Evolutionary conservation across 2,329 filamentous ascomycete species (phyloP).

Genomic region (Trichoderma aggressivum): DNA sequence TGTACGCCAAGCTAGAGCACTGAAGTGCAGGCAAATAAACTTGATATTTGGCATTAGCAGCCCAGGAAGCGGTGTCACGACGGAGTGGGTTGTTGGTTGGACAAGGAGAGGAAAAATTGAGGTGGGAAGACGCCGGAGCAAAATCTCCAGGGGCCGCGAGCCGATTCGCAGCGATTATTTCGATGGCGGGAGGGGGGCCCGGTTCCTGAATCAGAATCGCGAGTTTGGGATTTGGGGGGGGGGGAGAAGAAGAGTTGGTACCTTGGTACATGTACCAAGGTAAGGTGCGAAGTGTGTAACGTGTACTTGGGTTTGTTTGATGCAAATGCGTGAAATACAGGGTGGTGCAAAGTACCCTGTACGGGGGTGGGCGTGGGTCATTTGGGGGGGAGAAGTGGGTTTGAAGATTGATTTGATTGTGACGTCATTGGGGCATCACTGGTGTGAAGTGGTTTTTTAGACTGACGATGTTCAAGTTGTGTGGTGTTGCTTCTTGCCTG

Average conservation of each 20-base stretch:
- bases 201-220: slow-evolving; percentile 11
- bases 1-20: not conserved
- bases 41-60: not conserved
- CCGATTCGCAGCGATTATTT: slow-evolving; percentile 18
- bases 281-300: not conserved
- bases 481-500: not conserved
- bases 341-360: not conserved
- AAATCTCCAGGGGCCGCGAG: slow-evolving; percentile 1
- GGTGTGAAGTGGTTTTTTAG: not conserved
- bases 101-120: not conserved
- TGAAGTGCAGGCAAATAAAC: not conserved
- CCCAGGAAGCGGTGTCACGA: not conserved
- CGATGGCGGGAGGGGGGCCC: slow-evolving; percentile 17
- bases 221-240: not conserved
- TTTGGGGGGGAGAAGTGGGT: not conserved
- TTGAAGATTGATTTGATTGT: not conserved
- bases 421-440: slow-evolving; percentile 13
- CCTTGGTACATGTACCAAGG: too few relatives aligned
- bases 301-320: not conserved
- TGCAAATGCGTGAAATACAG: not conserved
- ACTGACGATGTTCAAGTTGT: not conserved
- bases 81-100: not conserved
- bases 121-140: slow-evolving; percentile 9
- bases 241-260: too few relatives aligned
- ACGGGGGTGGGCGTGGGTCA: not conserved